Base-by-base conservation (phyloP, 2,329 filamentous ascomycete species). In the Ophiostoma angusticollis region DNA sequence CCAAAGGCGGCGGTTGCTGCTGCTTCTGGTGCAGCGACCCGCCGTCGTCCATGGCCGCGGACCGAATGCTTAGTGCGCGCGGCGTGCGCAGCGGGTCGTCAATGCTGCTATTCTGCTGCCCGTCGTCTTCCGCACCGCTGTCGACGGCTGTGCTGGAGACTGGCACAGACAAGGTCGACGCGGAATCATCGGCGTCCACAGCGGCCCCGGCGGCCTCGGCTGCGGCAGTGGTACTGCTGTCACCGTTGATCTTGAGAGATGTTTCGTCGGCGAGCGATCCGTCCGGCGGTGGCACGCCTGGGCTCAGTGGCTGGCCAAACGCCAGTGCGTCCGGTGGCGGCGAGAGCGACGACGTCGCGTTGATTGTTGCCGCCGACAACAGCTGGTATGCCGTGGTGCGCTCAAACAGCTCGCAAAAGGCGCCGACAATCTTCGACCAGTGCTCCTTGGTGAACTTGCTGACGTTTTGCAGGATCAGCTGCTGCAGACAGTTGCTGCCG, bases 401-500 rank as follows among this genome's bases (percentile, higher is more conserved):
- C 54, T 87, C 83, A 58, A 98, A 99, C 1, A 99, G 69, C 53
- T 95, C 85, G 43, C 94, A 91, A 55, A 99, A 99, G 0, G 89
- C 84, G 3, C 83, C 84, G 3, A 98, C 89, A 50, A 98, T 85
- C 63, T 94, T 86, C 31, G 78, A 72, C 91, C 91, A 99, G 57
- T 99, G 89, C 39, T 80, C 74, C 1, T 77, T 68, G 17, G 72
- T 76, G 59, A 98, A 95, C 56, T 96, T 96, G 45, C 75, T 78
- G 9, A 99, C 91, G 50, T 98, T 98, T 56, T 96, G 89, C 31
- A 98, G 60, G 43, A 99, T 95, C 31, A 99, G 65, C 56, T 96
- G 89, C 57, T 99, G 91, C 38, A 99, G 63, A 56, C 93, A 98
- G 56, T 98, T 98, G 64, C 89, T 96, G 37, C 91, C 91, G 51